Conservation (phyloP, 2,329 filamentous ascomycete genomes). For the Penicillium brevicompactum region DNA sequence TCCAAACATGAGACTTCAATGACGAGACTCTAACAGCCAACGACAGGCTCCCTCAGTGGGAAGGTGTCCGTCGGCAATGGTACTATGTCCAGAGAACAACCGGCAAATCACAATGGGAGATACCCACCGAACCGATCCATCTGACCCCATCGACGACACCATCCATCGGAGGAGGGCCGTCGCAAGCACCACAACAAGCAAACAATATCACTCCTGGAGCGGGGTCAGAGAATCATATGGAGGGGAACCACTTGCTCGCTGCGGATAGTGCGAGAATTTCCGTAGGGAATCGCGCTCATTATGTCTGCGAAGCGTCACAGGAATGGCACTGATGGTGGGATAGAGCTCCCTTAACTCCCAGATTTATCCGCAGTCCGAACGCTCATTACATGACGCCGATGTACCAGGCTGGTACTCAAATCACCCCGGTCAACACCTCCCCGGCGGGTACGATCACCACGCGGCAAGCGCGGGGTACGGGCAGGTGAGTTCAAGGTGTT, state of each 20-base stretch:
- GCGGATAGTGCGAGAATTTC: conserved; percentile 25
- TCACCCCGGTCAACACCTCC: conserved; percentile 11
- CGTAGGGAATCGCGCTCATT: conserved; percentile 29
- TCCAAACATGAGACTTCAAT: not conserved
- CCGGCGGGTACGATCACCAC: conserved; percentile 7
- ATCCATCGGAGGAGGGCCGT: conserved; percentile 30
- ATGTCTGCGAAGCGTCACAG: conserved; percentile 20
- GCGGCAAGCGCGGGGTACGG: conserved; percentile 1
- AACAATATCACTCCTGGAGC: conserved; percentile 21
- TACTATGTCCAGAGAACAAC: conserved; percentile 45
- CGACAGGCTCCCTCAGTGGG: conserved; percentile 44
- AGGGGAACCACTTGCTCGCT: conserved; percentile 16
- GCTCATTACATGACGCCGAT: conserved; percentile 16
- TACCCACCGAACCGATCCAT: conserved; percentile 43
- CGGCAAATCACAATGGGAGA: conserved; percentile 43
- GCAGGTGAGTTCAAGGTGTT: conserved; percentile 7
- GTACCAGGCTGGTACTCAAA: conserved; percentile 21
- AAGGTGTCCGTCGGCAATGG: conserved; percentile 40
- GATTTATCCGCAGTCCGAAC: conserved; percentile 14
- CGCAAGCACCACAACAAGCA: conserved; percentile 28
- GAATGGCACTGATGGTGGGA: conserved; percentile 28
- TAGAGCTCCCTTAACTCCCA: conserved; percentile 28
- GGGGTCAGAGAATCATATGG: conserved; percentile 10
- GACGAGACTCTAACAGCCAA: not conserved
- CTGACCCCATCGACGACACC: conserved; percentile 39